Conservation (phyloP, 2,329 filamentous ascomycete genomes). For the Aspergillus floridensis region DNA sequence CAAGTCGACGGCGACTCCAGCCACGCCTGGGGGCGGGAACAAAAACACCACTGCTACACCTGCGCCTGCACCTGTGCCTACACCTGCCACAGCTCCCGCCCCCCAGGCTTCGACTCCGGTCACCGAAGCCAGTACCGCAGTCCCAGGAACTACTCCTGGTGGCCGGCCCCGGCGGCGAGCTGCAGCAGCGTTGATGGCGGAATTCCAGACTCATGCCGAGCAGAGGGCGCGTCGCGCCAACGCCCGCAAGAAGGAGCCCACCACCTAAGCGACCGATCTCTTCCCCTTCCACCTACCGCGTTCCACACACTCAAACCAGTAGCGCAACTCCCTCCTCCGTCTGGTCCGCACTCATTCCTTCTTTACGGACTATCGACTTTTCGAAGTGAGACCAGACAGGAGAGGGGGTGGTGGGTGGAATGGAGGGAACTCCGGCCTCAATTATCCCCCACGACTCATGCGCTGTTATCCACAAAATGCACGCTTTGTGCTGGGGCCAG, state of each 20-base stretch:
- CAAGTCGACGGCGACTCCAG: background rate
- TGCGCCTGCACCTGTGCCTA: background rate
- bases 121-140: background rate
- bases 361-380: no score
- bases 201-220: slow-evolving; percentile 20
- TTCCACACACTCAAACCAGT: background rate
- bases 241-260: slow-evolving; percentile 13
- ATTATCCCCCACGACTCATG: no score
- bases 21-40: background rate
- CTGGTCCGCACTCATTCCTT: no score
- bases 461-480: no score
- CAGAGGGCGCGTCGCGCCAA: slow-evolving; percentile 19
- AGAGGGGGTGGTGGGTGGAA: no score
- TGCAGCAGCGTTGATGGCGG: slow-evolving; percentile 21
- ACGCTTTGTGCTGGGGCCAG: no score
- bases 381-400: no score
- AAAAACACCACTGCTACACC: background rate
- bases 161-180: slow-evolving; percentile 25
- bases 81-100: background rate
- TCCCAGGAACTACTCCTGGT: slow-evolving; percentile 11
- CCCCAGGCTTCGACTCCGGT: background rate
- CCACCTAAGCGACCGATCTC: background rate
- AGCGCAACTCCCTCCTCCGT: no score
- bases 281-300: background rate
- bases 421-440: background rate